Evolutionary conservation across 2,329 filamentous ascomycete genomes (phyloP).

Genomic region (Thielaviopsis ethacetica): DNA sequence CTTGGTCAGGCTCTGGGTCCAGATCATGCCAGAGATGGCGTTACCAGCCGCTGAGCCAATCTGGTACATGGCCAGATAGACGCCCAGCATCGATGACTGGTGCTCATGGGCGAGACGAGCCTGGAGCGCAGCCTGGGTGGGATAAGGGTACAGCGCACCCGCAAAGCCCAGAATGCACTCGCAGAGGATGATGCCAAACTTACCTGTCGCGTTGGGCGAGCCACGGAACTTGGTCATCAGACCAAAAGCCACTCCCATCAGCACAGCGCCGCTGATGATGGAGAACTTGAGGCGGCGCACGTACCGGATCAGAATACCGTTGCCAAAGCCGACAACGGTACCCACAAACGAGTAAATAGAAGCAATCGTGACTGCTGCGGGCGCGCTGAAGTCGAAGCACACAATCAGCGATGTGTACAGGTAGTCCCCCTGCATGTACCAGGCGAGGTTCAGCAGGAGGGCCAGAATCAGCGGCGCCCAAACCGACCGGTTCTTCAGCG

Average conservation of each 20-base stretch:
- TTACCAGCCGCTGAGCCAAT: conserved; percentile 44
- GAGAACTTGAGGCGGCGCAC: conserved; percentile 46
- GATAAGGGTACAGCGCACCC: conserved; percentile 43
- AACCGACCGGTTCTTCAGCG: conserved; percentile 46
- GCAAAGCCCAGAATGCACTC: conserved; percentile 46
- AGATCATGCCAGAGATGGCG: conserved; percentile 43
- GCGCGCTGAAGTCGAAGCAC: conserved; percentile 40
- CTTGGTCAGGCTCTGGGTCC: conserved; percentile 37
- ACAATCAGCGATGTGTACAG: conserved; percentile 46
- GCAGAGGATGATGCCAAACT: conserved; percentile 42
- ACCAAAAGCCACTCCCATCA: conserved; percentile 50
- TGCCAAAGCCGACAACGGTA: conserved; percentile 37
- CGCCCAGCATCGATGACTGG: conserved; percentile 45
- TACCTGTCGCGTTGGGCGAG: conserved; percentile 23
- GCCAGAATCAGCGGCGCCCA: conserved; percentile 47
- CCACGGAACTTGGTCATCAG: conserved; percentile 48
- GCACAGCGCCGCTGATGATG: conserved; percentile 39
- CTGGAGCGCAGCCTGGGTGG: conserved; percentile 29
- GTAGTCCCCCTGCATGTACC: conserved; percentile 49
- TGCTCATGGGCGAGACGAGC: conserved; percentile 29
- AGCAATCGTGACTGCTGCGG: conserved; percentile 38
- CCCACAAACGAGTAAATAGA: conserved; percentile 41
- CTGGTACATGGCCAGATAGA: conserved; percentile 46
- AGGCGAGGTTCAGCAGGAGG: conserved; percentile 38
- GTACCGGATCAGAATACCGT: conserved; percentile 39